Percentiles rank a stretch among this genome's conserved stretches.
Evolutionary conservation across 306 rosid species (phyloP).

Genomic region (Notholithocarpus densiflorus): DNA sequence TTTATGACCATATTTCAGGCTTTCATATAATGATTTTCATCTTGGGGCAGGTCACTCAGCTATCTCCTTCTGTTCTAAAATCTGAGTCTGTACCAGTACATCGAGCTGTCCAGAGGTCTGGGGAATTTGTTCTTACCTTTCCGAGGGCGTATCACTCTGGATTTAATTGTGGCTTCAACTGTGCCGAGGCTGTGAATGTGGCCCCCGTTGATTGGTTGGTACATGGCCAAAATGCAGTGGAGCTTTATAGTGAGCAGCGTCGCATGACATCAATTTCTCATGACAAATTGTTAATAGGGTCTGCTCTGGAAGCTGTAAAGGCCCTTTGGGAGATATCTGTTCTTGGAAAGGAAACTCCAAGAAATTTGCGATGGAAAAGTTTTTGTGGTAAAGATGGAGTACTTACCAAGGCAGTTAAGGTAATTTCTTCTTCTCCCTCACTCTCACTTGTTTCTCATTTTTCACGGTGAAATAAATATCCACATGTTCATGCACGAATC

Average conservation of each 20-base stretch:
- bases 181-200: conserved; percentile 98
- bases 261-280: conserved; percentile 94
- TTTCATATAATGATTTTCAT: conserved; percentile 20
- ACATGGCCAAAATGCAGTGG: conserved; percentile 94
- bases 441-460: conserved; percentile 4
- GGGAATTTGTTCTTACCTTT: conserved; percentile 94
- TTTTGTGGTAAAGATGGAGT: conserved; percentile 81
- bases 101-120: conserved; percentile 70
- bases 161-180: conserved; percentile 95
- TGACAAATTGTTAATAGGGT: conserved; percentile 79
- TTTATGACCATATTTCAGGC: background rate
- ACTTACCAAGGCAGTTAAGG: conserved; percentile 75
- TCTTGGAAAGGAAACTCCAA: conserved; percentile 49
- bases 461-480: background rate
- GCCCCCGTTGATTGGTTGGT: conserved; percentile 97
- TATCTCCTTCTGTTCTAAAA: conserved; percentile 92
- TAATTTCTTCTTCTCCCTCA: conserved; percentile 20
- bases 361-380: conserved; percentile 50
- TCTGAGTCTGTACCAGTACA: conserved; percentile 85
- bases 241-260: conserved; percentile 75
- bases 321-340: conserved; percentile 48
- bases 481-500: background rate
- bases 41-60: conserved; percentile 79
- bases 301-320: conserved; percentile 66
- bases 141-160: conserved; percentile 98